Conservation (phyloP, 2,329 filamentous ascomycete genomes). For the Knufia petricola region DNA sequence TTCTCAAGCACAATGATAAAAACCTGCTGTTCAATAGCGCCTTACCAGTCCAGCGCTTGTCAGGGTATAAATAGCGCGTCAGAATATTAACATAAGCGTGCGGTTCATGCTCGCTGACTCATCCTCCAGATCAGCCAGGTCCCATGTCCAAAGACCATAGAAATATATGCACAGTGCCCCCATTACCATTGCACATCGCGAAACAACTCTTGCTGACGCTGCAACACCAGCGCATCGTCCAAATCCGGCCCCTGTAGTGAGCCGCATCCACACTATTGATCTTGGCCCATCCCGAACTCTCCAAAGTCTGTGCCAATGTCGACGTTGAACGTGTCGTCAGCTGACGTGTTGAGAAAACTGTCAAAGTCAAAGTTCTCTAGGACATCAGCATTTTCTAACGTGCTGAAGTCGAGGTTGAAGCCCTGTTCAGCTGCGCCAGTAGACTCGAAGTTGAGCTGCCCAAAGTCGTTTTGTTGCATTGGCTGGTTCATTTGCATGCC, state of each 20-base stretch:
- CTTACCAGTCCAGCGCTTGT: not conserved
- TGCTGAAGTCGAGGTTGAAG: constrained; percentile 30
- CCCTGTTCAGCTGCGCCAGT: constrained; percentile 13
- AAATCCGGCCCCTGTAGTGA: not conserved
- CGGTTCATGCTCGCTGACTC: not conserved
- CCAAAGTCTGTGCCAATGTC: constrained; percentile 36
- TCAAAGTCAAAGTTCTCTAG: constrained; percentile 55
- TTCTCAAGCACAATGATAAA: not conserved
- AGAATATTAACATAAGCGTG: not conserved
- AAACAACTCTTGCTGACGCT: not conserved
- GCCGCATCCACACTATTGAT: constrained; percentile 12
- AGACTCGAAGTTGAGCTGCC: constrained; percentile 15
- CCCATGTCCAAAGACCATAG: not conserved
- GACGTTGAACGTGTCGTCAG: constrained; percentile 38
- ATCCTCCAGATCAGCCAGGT: not conserved
- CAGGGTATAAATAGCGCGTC: constrained; percentile 1
- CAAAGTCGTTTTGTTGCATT: constrained; percentile 22
- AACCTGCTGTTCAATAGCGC: not conserved
- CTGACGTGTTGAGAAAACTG: constrained; percentile 51
- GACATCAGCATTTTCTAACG: constrained; percentile 38
- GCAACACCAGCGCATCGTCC: not conserved
- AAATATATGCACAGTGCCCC: not conserved
- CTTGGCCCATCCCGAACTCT: constrained; percentile 23
- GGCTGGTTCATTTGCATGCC: constrained; percentile 22
- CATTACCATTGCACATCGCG: constrained; percentile 4